Evolutionary conservation across 2,329 filamentous ascomycete genomes (phyloP).

Genomic region (Malbranchea zuffiana): DNA sequence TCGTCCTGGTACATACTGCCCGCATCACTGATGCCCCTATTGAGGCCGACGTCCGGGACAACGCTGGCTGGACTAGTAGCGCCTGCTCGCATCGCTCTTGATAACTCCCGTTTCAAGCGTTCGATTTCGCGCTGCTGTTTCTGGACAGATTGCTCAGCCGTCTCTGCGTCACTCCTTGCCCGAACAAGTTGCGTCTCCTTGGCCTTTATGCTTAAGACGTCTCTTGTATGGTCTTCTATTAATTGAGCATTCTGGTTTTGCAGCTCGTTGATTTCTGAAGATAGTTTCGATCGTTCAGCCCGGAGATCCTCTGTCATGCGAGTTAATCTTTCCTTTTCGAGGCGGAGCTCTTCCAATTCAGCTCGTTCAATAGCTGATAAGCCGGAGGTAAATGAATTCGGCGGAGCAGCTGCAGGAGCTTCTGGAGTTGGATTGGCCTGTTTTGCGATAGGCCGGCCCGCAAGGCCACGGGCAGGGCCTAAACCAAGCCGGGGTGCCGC

Average conservation of each 20-base stretch:
- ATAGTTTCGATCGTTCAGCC: constrained; percentile 67
- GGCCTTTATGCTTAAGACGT: constrained; percentile 91
- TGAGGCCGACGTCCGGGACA: constrained; percentile 46
- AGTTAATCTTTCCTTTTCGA: constrained; percentile 67
- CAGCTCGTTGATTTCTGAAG: constrained; percentile 81
- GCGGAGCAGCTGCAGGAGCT: constrained; percentile 35
- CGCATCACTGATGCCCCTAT: constrained; percentile 39
- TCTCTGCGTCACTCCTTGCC: constrained; percentile 78
- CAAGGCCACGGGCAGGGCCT: constrained; percentile 62
- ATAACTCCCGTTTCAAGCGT: constrained; percentile 75
- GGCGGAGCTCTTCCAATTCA: constrained; percentile 81
- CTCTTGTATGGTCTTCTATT: constrained; percentile 92
- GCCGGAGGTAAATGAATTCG: constrained; percentile 49
- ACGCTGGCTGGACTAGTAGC: constrained; percentile 29
- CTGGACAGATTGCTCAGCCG: constrained; percentile 75
- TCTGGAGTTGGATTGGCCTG: constrained; percentile 42
- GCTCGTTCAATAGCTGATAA: constrained; percentile 71
- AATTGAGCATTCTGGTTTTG: constrained; percentile 94
- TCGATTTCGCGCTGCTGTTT: constrained; percentile 81
- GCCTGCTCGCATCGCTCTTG: constrained; percentile 37
- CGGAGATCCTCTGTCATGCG: constrained; percentile 69
- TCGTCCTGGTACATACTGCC: constrained; percentile 32
- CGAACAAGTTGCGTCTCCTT: constrained; percentile 96
- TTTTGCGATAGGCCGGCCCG: constrained; percentile 74
- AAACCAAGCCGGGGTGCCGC: constrained; percentile 46